Evolutionary conservation across 2,329 filamentous ascomycete species (phyloP).

Genomic region (Didymella lethalis): DNA sequence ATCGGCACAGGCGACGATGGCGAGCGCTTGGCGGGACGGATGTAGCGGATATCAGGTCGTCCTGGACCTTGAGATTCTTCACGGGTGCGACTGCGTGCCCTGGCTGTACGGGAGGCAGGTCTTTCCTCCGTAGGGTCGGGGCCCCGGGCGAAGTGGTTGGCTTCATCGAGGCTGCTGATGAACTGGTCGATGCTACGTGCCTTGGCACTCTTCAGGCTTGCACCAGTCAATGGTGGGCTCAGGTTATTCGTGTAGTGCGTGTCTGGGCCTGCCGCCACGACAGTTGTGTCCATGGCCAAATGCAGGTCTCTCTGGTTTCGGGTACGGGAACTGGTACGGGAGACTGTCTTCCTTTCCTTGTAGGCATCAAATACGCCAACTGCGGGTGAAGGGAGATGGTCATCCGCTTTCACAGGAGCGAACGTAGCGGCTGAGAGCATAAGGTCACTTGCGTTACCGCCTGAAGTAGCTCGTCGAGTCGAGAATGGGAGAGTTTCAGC

Average conservation of each 20-base stretch:
- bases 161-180: constrained; percentile 84
- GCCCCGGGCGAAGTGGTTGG: constrained; percentile 64
- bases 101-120: constrained; percentile 56
- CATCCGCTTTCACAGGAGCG: constrained; percentile 38
- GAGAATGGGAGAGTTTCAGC: constrained; percentile 53
- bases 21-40: constrained; percentile 80
- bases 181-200: constrained; percentile 79
- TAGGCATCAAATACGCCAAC: constrained; percentile 69
- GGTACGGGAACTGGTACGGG: constrained; percentile 75
- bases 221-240: constrained; percentile 54
- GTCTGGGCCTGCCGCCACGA: constrained; percentile 46
- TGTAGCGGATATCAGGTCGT: constrained; percentile 70
- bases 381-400: constrained; percentile 69
- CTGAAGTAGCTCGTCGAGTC: constrained; percentile 40
- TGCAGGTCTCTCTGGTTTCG: constrained; percentile 78
- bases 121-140: constrained; percentile 55
- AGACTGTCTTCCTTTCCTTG: constrained; percentile 68
- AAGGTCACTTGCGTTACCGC: constrained; percentile 68
- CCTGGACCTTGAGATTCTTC: constrained; percentile 76
- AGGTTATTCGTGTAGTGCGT: constrained; percentile 61
- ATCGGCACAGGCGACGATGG: constrained; percentile 93
- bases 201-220: constrained; percentile 65
- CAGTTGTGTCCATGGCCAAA: constrained; percentile 55
- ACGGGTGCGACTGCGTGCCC: constrained; percentile 57
- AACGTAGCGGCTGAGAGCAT: constrained; percentile 51